Conservation (phyloP, 768 basidiomycete species). For the Mycena alexandri region DNA sequence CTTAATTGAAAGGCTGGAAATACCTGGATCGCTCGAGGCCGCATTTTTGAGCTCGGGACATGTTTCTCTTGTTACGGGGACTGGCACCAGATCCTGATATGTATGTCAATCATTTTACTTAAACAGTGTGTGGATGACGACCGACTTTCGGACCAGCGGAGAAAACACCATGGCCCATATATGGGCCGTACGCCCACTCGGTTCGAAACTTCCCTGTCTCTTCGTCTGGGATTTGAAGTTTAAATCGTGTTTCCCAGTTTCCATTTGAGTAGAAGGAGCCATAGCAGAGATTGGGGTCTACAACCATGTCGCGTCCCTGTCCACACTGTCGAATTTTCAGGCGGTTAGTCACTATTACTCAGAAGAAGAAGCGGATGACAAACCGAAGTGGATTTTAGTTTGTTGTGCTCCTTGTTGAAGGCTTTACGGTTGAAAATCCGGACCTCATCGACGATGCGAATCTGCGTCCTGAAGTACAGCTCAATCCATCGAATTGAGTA, state of each 20-base stretch:
- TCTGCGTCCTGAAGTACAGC: constrained; percentile 54
- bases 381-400: constrained; percentile 41
- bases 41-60: constrained; percentile 32
- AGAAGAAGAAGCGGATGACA: constrained; percentile 10
- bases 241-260: constrained; percentile 48
- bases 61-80: constrained; percentile 49
- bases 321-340: constrained; percentile 40
- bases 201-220: constrained; percentile 20
- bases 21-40: not conserved
- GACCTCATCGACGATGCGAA: constrained; percentile 50
- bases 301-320: constrained; percentile 29
- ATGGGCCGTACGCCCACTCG: constrained; percentile 50
- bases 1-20: too few relatives aligned
- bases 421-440: constrained; percentile 45
- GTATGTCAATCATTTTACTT: not conserved
- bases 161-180: constrained; percentile 36
- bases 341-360: not conserved
- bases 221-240: constrained; percentile 37
- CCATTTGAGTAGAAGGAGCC: constrained; percentile 44
- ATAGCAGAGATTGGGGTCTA: constrained; percentile 39
- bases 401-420: constrained; percentile 45
- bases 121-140: not conserved
- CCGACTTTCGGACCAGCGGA: constrained; percentile 49
- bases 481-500: too few relatives aligned
- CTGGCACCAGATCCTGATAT: constrained; percentile 46